Evolutionary conservation across 768 basidiomycete species (phyloP).

Genomic region (Pulveroboletus ravenelii): DNA sequence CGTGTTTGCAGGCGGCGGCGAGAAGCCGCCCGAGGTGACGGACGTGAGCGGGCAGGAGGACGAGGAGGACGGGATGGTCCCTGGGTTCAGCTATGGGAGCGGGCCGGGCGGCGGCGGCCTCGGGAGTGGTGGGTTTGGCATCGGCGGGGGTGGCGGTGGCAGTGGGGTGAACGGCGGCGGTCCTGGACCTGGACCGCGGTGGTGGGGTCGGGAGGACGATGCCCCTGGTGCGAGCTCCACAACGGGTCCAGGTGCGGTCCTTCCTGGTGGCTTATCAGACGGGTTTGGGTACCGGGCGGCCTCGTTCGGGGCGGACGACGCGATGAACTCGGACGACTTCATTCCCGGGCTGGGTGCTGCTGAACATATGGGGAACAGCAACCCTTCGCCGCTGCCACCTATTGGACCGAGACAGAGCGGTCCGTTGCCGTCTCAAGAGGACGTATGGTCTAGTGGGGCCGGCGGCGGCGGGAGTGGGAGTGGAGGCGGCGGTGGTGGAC

Average conservation of each 20-base stretch:
- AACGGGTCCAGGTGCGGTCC: slow-evolving; percentile 7
- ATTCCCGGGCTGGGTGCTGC: slow-evolving; percentile 60
- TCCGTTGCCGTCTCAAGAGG: slow-evolving; percentile 48
- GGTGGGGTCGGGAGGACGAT: slow-evolving; percentile 49
- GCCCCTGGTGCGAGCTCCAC: not conserved
- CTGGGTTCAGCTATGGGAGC: slow-evolving; percentile 56
- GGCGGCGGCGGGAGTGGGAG: slow-evolving; percentile 16
- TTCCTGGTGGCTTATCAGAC: slow-evolving; percentile 16
- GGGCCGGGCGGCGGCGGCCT: slow-evolving; percentile 3
- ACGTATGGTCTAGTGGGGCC: slow-evolving; percentile 40
- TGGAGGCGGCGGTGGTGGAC: slow-evolving; percentile 20
- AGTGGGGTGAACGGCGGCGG: slow-evolving; percentile 14
- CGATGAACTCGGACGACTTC: slow-evolving; percentile 46
- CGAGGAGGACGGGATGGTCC: slow-evolving; percentile 68
- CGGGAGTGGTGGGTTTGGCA: slow-evolving; percentile 12
- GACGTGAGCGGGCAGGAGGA: slow-evolving; percentile 63
- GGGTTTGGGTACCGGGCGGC: slow-evolving; percentile 24
- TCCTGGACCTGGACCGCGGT: slow-evolving; percentile 13
- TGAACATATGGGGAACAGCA: slow-evolving; percentile 18
- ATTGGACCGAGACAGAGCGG: slow-evolving; percentile 32
- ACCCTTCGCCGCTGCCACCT: slow-evolving; percentile 9
- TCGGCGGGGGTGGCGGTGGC: slow-evolving; percentile 26
- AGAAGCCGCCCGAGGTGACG: slow-evolving; percentile 72
- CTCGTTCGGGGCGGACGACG: slow-evolving; percentile 23
- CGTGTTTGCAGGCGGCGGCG: slow-evolving; percentile 76